Evolutionary conservation across 768 basidiomycete genomes (phyloP).

Genomic region (Phaeolepiota aurea): DNA sequence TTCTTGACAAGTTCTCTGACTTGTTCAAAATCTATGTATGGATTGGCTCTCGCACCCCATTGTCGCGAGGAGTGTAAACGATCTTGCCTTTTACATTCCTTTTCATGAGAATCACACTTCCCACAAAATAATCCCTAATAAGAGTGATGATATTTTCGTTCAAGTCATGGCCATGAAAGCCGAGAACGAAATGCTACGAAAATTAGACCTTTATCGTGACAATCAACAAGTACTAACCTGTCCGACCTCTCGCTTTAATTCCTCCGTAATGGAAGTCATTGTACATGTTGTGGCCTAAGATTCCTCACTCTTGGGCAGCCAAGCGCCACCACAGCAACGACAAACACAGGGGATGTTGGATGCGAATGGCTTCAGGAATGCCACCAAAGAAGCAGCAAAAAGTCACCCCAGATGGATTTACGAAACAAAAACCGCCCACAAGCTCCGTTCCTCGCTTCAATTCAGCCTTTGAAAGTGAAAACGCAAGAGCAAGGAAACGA

Average conservation of each 20-base stretch:
- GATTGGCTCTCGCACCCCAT: no score
- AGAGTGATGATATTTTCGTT: conserved; percentile 45
- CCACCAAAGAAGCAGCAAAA: no score
- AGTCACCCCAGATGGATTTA: no score
- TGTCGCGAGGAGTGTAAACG: background rate
- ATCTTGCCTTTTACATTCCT: conserved; percentile 48
- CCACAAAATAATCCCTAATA: conserved; percentile 55
- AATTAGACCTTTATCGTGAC: background rate
- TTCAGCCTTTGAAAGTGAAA: no score
- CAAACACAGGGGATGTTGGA: no score
- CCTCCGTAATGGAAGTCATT: conserved; percentile 27
- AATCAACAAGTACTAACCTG: conserved; percentile 9
- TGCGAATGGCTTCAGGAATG: no score
- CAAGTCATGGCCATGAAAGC: conserved; percentile 52
- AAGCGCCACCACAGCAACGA: no score
- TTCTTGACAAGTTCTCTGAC: conserved; percentile 35
- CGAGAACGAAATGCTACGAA: conserved; percentile 59
- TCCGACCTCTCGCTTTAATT: conserved; percentile 26
- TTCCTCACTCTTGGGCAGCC: no score
- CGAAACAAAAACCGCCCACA: no score
- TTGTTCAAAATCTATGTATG: conserved; percentile 48
- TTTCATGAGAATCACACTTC: conserved; percentile 64
- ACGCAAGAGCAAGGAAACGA: no score
- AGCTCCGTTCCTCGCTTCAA: no score
- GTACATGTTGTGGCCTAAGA: no score